phyloP scores from a whole-genome alignment of 768 basidiomycete species.

The Suillus ampliporus region DNA sequence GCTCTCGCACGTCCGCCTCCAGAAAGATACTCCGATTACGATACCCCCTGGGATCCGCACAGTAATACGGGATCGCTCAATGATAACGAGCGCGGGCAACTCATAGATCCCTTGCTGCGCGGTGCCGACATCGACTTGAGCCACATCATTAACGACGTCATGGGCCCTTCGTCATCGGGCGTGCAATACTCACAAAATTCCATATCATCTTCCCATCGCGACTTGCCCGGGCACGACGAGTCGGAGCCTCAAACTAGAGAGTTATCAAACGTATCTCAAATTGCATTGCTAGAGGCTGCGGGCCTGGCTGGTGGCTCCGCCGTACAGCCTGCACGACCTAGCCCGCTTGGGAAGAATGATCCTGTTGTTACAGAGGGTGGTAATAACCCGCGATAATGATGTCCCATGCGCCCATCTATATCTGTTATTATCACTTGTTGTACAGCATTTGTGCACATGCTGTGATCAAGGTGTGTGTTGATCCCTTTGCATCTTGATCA shows the following conservation, averaged over 20 bases:
- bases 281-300: slow-evolving; percentile 28
- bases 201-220: slow-evolving; percentile 28
- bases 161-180: slow-evolving; percentile 42
- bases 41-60: slow-evolving; percentile 26
- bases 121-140: slow-evolving; percentile 33
- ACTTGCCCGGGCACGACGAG: slow-evolving; percentile 11
- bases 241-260: slow-evolving; percentile 25
- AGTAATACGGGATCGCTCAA: background rate
- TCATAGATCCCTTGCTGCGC: slow-evolving; percentile 24
- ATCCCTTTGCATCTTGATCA: background rate
- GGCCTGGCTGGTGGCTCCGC: slow-evolving; percentile 18
- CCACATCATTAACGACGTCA: slow-evolving; percentile 54
- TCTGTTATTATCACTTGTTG: background rate
- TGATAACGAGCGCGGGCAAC: slow-evolving; percentile 24
- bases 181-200: slow-evolving; percentile 30
- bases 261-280: slow-evolving; percentile 26
- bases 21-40: slow-evolving; percentile 24
- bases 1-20: slow-evolving; percentile 15
- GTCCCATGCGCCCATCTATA: background rate
- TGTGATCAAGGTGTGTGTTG: background rate
- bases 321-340: slow-evolving; percentile 19
- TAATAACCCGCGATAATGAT: background rate
- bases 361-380: background rate
- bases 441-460: slow-evolving; percentile 1
- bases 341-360: slow-evolving; percentile 24